Base-by-base conservation (phyloP, 148 eudicot species). In the Rhododendron molle region DNA sequence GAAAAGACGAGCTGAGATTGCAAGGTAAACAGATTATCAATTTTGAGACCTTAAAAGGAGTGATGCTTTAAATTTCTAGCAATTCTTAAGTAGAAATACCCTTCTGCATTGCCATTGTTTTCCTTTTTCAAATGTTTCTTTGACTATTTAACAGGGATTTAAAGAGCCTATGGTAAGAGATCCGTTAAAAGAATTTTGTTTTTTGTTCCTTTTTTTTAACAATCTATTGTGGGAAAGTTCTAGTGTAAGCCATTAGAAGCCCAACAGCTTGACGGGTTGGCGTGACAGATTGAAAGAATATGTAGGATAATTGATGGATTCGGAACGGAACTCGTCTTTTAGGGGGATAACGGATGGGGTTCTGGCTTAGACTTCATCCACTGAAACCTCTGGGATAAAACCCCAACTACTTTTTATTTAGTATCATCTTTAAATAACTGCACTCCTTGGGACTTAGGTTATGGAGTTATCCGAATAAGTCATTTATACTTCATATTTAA, bases 1-100 rank as follows among this genome's bases (percentile, higher is more conserved):
- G 47, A 93, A 91, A 87, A 87, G 95, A 73, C 83, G 93, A 71
- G 96, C 96, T 72, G 96, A 92, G 87, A 90, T 93, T 80, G 96
- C 96, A 47, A 93, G 94, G 95, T 92, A 88, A 81, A 81, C 56
- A 11, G 54, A 54, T 32, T 50, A 32, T 65, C 14, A 65, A 65
- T 13, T 71, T 13, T 32, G 16, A 80, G 18, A 38, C 84, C 26
- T 40, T 44, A 13, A 21, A 81, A 56, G 40, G 26, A 18, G 65
- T 46, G 49, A 9, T 46, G 69, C 40, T 80, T 79, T 47, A 32
- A 58, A 81, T 58, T 60, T 60, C 80, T 34, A 43, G 50, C 21
- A 5, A 49, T 49, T 80, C 38, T 50, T 7, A 30, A 49, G 43
- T 52, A 80, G 62, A 52, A 36, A 16, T 78, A 26, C 81, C 28